Evolutionary conservation across 2,329 filamentous ascomycete genomes (phyloP).

Genomic region (Aspergillus sp.): DNA sequence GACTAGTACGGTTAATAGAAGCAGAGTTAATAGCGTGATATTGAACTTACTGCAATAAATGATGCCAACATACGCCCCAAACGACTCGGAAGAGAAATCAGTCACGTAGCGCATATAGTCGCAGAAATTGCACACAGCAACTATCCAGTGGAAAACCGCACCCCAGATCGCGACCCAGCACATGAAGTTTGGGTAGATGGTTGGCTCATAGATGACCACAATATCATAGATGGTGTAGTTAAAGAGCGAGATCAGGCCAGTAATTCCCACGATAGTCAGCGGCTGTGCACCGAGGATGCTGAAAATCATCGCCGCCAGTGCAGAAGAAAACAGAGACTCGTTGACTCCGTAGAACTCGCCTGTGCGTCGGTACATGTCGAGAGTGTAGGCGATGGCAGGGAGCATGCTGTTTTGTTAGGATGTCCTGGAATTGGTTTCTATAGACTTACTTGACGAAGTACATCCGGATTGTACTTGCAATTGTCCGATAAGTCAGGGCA

Average conservation of each 20-base stretch:
- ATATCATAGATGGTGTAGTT: constrained; percentile 63
- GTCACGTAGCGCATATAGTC: constrained; percentile 62
- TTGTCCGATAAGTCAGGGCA: constrained; percentile 55
- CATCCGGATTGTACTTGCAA: constrained; percentile 57
- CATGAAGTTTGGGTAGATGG: constrained; percentile 55
- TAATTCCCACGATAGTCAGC: constrained; percentile 58
- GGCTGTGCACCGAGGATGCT: constrained; percentile 54
- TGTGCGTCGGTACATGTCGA: constrained; percentile 59
- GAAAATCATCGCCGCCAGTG: constrained; percentile 56
- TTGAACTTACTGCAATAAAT: constrained; percentile 51
- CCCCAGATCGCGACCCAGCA: constrained; percentile 59
- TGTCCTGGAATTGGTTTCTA: no score
- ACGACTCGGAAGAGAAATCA: constrained; percentile 55
- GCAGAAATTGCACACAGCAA: constrained; percentile 53
- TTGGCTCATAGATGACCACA: constrained; percentile 48
- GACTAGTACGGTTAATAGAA: constrained; percentile 34
- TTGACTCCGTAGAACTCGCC: constrained; percentile 58
- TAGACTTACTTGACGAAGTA: constrained; percentile 51
- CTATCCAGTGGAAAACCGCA: constrained; percentile 58
- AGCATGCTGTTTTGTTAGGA: constrained; percentile 42
- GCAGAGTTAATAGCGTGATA: neutral
- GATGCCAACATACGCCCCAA: constrained; percentile 57
- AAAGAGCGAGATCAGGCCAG: constrained; percentile 56
- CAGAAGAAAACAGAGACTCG: constrained; percentile 56
- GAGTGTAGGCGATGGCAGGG: constrained; percentile 58